Evolutionary conservation across 164 flowering plant genomes (phyloP), one percentile per base, ranked within the genome.

Genomic region (Nymphaea thermarum): DNA sequence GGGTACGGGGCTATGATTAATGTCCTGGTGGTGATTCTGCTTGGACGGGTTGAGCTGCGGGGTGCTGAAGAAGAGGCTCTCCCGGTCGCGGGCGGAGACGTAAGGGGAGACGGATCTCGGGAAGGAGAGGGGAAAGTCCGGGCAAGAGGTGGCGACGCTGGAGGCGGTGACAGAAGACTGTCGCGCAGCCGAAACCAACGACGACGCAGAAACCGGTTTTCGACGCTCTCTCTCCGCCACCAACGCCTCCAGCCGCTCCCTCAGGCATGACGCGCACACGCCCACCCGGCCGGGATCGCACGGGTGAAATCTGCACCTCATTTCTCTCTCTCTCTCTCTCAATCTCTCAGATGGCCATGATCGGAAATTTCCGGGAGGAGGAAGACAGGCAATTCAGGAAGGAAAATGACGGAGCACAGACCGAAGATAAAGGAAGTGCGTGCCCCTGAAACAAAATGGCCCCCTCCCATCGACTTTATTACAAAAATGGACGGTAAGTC

Each of bases 21-120:
- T 5, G 12, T 10, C 6, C 43, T 59, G 6, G 55, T 10, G 14
- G 14, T 51, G 25, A 6, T 16, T 42, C 36, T 3, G 2, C 8
- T 3, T 44, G 12, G 66, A 65, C 15, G 77, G 64, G 12, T 85
- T 85, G 18, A 85, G 77, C 73, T 87, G 96, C 2, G 98, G 96
- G 12, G 97, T 91, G 65, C 87, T 83, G 78, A 73, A 86, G 77
- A 87, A 93, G 55, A 44, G 69, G 44, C 5, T 44, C 62, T 74
- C 73, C 62, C 82, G 84, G 4, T 89, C 79, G 65, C 89, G 86
- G 18, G 85, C 85, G 16, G 82, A 64, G 43, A 84, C 77, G 74
- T 90, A 88, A 8, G 96, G 96, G 5, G 93, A 90, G 16, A 90
- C 96, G 53, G 98, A 93, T 69, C 87, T 88, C 45, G 96, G 98